Percentiles rank a stretch among this genome's conserved stretches.
phyloP scores from a whole-genome alignment of 805 yeast species.

The Blastobotrys attinorum region DNA sequence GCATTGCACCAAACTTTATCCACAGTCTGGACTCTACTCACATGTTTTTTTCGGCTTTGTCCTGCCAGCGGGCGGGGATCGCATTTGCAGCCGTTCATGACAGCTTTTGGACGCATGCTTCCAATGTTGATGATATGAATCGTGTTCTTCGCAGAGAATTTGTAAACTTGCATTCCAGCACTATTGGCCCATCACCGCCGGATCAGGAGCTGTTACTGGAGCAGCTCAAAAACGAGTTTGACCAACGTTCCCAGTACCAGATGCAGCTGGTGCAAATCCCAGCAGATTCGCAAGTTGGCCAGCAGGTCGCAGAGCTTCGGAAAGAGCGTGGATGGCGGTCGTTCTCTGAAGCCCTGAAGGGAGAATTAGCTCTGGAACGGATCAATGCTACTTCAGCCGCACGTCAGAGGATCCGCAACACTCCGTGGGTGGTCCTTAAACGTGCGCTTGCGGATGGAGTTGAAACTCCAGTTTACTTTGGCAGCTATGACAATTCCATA shows the following conservation, averaged over 20 bases:
- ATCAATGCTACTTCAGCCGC: no score
- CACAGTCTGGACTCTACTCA: constrained; percentile 96
- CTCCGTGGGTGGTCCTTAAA: no score
- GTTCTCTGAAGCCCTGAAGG: constrained; percentile 1
- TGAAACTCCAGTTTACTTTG: no score
- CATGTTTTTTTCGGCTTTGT: constrained; percentile 80
- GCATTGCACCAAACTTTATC: constrained; percentile 90
- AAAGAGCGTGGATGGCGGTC: constrained; percentile 13
- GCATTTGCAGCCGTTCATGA: constrained; percentile 94
- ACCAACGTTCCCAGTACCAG: constrained; percentile 63
- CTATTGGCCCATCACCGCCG: no score
- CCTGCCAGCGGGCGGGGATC: constrained; percentile 33
- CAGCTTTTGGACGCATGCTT: constrained; percentile 96
- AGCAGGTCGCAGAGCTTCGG: no score
- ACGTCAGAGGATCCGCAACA: no score
- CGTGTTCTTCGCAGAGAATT: constrained; percentile 65
- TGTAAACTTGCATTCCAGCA: constrained; percentile 59
- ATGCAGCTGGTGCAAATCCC: constrained; percentile 54
- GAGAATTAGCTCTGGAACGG: background rate
- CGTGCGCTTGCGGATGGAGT: no score
- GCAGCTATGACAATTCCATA: no score
- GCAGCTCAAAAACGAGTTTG: constrained; percentile 67
- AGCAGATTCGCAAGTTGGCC: constrained; percentile 35
- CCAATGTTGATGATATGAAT: constrained; percentile 67
- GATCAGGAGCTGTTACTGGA: no score